A percentile compares a stretch with the other conserved stretches of the same genome.
phyloP scores from a whole-genome alignment of 1,284 basidiomycete genomes.

The Malassezia globosa region DNA sequence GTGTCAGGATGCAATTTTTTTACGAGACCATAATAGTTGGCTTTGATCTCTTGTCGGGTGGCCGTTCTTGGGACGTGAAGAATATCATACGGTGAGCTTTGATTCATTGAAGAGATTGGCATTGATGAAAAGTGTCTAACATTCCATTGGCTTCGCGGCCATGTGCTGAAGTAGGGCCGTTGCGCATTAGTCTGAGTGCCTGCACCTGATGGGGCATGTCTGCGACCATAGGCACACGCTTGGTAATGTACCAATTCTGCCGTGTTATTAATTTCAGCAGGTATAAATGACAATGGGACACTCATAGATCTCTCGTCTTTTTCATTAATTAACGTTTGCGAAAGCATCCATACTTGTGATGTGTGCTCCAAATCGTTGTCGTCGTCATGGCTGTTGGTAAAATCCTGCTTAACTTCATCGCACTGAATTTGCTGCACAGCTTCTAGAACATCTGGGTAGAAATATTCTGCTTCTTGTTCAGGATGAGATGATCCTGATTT shows the following conservation, averaged over 20 bases:
- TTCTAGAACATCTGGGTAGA: neutral
- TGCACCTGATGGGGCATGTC: no score
- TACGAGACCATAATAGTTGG: constrained; percentile 7
- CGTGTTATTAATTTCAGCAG: neutral
- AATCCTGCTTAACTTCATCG: neutral
- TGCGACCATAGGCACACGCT: no score
- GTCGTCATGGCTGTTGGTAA: neutral
- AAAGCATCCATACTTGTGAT: neutral
- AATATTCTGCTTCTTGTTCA: neutral
- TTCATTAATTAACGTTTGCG: neutral
- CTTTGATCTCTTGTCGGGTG: constrained; percentile 8
- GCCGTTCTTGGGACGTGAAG: constrained; percentile 1
- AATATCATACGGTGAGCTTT: constrained; percentile 5
- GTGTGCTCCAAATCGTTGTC: neutral
- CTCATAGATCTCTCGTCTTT: neutral
- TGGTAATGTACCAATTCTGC: neutral
- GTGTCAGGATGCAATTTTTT: constrained; percentile 13
- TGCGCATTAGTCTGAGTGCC: neutral
- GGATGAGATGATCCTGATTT: no score
- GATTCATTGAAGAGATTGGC: neutral
- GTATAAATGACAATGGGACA: neutral
- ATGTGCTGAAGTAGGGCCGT: neutral
- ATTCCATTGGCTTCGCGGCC: neutral
- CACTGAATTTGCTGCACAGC: neutral
- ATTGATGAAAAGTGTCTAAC: neutral